These are phyloP conservation scores for Raddia guianensis DNA, from an alignment of 176 grass and related monocot genomes.

Conservation along the genomic window DNA sequence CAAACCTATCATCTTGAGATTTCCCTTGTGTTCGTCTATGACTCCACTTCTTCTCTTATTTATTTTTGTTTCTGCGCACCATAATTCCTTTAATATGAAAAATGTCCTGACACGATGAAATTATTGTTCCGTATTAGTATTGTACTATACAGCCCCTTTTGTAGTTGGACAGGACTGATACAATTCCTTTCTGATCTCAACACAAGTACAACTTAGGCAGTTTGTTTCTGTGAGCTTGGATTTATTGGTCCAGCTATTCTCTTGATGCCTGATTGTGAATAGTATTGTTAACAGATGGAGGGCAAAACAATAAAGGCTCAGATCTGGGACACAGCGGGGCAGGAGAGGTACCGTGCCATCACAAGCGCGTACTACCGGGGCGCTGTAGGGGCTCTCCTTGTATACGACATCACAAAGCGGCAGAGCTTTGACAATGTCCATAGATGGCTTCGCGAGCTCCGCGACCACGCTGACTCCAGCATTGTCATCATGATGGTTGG, in stretches of 20 bases:
- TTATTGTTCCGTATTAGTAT: constrained; percentile 11
- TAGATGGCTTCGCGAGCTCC: constrained; percentile 82
- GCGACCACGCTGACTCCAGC: constrained; percentile 76
- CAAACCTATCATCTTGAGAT: constrained; percentile 23
- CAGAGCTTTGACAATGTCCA: constrained; percentile 75
- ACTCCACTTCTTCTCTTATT: not conserved
- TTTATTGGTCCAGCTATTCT: constrained; percentile 14
- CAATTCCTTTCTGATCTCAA: constrained; percentile 14
- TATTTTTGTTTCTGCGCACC: not conserved
- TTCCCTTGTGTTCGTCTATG: constrained; percentile 13
- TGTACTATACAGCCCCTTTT: not conserved
- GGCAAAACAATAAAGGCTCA: constrained; percentile 84
- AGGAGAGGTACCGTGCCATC: constrained; percentile 90
- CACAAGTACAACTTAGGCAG: not conserved
- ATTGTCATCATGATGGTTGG: constrained; percentile 83
- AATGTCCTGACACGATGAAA: not conserved
- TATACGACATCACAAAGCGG: constrained; percentile 84
- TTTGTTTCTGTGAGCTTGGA: not conserved
- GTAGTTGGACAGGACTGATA: not conserved
- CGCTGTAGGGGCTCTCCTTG: constrained; percentile 74
- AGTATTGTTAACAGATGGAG: constrained; percentile 59
- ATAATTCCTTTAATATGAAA: not conserved
- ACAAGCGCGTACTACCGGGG: constrained; percentile 85
- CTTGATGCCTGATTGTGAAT: constrained; percentile 9
- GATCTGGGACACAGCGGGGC: constrained; percentile 92